These are phyloP conservation scores for Crithidia bombi DNA, from an alignment of 208 protist genomes.

Conservation along the genomic window DNA sequence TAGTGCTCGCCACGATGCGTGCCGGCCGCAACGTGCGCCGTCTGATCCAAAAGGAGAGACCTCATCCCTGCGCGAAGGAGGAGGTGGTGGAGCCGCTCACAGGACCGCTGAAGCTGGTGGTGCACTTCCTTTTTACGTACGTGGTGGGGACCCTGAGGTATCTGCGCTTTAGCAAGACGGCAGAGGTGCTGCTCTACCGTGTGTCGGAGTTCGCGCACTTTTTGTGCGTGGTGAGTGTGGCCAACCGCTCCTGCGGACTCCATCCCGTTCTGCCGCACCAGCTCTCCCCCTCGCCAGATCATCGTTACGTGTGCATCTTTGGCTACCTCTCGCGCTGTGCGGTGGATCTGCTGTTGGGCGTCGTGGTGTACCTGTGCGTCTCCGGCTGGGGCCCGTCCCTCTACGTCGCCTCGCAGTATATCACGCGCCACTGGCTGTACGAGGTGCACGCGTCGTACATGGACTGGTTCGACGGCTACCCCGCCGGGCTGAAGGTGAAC, in stretches of 20 bases:
- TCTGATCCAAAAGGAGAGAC: conserved; percentile 38
- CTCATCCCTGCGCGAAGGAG: not conserved
- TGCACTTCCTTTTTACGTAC: conserved; percentile 28
- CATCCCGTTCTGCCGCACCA: conserved; percentile 78
- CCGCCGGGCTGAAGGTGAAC: conserved; percentile 95
- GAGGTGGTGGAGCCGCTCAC: conserved; percentile 28
- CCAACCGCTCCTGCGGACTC: conserved; percentile 68
- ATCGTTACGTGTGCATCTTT: conserved; percentile 58
- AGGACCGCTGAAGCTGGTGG: conserved; percentile 16
- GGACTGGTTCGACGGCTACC: conserved; percentile 94
- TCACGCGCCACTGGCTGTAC: conserved; percentile 66
- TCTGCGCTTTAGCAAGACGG: conserved; percentile 41
- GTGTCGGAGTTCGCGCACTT: conserved; percentile 69
- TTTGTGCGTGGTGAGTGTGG: conserved; percentile 51
- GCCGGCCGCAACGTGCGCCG: conserved; percentile 48
- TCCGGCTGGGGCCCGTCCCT: conserved; percentile 47
- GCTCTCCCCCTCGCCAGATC: conserved; percentile 20
- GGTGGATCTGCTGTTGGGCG: conserved; percentile 72
- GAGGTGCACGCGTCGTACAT: conserved; percentile 87
- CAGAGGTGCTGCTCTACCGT: conserved; percentile 39
- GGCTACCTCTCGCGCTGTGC: conserved; percentile 64
- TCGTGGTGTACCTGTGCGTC: conserved; percentile 55
- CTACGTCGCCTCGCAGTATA: conserved; percentile 38
- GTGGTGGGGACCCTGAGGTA: conserved; percentile 37
- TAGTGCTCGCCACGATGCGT: conserved; percentile 53